phyloP scores from a whole-genome alignment of 2,329 filamentous ascomycete species.

The Hypoxylon sp. region DNA sequence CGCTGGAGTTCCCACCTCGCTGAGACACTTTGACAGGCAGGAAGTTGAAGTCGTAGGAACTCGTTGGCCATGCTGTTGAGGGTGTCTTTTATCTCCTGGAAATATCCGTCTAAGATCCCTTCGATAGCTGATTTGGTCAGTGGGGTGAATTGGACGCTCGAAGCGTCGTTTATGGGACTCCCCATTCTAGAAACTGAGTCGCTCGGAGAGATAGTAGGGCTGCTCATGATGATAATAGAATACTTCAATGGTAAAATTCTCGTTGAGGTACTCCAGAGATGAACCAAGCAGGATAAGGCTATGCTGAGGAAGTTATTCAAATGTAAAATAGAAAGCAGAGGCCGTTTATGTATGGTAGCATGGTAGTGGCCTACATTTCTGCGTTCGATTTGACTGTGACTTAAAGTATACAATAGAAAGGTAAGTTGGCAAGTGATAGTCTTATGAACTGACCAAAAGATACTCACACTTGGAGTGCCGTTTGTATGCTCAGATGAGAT shows the following conservation, averaged over 20 bases:
- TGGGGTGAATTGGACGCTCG: not conserved
- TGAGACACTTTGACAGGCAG: not conserved
- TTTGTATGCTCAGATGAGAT: not conserved
- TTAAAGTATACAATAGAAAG: not conserved
- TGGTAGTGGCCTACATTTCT: not conserved
- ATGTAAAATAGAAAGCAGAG: not conserved
- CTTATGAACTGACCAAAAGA: not conserved
- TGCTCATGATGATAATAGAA: not conserved
- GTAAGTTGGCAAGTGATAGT: not conserved
- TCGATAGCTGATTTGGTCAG: slow-evolving; percentile 4
- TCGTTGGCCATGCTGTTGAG: slow-evolving; percentile 10
- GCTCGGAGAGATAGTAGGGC: not conserved
- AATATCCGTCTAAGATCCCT: not conserved
- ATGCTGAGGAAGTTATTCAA: not conserved
- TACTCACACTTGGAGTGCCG: not conserved
- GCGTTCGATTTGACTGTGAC: not conserved
- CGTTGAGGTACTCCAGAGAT: not conserved
- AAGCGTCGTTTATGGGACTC: not conserved
- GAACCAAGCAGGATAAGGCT: not conserved
- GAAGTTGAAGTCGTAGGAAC: not conserved
- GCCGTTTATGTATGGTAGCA: not conserved
- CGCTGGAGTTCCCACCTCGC: slow-evolving; percentile 7
- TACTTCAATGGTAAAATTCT: not conserved
- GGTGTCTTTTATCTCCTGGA: slow-evolving; percentile 7
- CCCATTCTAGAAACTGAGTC: not conserved